Conservation (phyloP, 305 asterid genomes). For the Nicotiana rustica region DNA sequence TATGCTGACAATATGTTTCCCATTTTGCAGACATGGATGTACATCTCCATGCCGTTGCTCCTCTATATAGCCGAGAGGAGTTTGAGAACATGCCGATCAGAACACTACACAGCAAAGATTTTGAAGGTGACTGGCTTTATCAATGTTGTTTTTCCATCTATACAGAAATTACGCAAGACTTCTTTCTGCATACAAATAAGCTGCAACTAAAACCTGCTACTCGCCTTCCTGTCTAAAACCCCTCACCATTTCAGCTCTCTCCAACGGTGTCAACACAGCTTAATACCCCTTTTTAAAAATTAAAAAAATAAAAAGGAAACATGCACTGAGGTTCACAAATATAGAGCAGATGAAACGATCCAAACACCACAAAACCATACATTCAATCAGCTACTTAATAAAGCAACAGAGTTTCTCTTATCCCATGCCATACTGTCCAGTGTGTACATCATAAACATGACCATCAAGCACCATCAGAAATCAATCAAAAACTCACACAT, state of each 20-base stretch:
- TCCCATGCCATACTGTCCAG: background rate
- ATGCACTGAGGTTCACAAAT: background rate
- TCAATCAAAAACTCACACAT: background rate
- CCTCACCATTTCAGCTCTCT: background rate
- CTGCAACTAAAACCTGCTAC: background rate
- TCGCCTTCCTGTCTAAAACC: background rate
- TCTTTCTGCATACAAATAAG: slow-evolving; percentile 15
- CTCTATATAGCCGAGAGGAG: slow-evolving; percentile 84
- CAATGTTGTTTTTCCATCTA: slow-evolving; percentile 20
- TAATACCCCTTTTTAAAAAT: background rate
- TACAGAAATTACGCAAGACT: background rate
- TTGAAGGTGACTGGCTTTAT: slow-evolving; percentile 64
- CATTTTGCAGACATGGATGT: slow-evolving; percentile 87
- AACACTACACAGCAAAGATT: slow-evolving; percentile 77
- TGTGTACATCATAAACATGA: slow-evolving; percentile 7
- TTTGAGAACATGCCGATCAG: slow-evolving; percentile 80
- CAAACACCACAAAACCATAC: slow-evolving; percentile 17
- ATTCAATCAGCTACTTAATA: slow-evolving; percentile 19
- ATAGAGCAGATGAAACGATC: background rate
- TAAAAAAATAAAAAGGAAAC: background rate
- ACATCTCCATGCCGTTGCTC: slow-evolving; percentile 73
- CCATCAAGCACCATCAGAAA: background rate
- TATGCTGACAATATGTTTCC: slow-evolving; percentile 21
- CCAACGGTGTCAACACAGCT: background rate
- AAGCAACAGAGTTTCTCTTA: slow-evolving; percentile 17